phyloP scores from a whole-genome alignment of 345 rosid species.

The Sonneratia caseolaris region DNA sequence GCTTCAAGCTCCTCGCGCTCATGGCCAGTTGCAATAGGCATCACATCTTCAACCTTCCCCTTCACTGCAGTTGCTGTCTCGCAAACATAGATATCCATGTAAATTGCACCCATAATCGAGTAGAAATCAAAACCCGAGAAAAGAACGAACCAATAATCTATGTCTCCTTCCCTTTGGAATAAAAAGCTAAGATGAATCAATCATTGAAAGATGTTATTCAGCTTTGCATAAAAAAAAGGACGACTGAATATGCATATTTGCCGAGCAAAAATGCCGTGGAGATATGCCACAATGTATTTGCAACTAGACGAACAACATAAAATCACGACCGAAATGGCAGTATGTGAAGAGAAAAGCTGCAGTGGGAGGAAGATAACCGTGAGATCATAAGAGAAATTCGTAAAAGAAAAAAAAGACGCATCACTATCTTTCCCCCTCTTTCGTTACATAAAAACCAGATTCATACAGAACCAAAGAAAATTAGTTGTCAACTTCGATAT shows the following conservation, averaged over 20 bases:
- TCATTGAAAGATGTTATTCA: too few relatives aligned
- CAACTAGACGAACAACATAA: neutral
- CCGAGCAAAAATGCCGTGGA: too few relatives aligned
- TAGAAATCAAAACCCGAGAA: too few relatives aligned
- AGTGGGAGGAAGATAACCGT: too few relatives aligned
- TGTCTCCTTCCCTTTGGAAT: neutral
- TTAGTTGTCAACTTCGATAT: neutral
- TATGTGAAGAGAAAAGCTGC: neutral
- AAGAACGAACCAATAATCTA: neutral
- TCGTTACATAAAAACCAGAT: neutral
- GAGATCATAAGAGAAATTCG: neutral
- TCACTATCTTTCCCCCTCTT: neutral
- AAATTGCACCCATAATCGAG: too few relatives aligned
- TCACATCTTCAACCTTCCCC: constrained; percentile 35
- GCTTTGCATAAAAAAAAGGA: too few relatives aligned
- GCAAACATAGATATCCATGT: neutral
- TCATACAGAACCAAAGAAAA: neutral
- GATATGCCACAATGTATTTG: neutral
- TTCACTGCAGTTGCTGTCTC: constrained; percentile 15
- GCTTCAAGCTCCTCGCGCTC: constrained; percentile 52
- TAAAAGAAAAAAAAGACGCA: neutral
- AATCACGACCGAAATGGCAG: constrained; percentile 1
- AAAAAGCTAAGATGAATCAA: too few relatives aligned
- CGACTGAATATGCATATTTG: too few relatives aligned
- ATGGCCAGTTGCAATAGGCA: constrained; percentile 51